Evolutionary conservation across 176 grass and related monocot genomes (phyloP).

Genomic region (Oryza coarctata): DNA sequence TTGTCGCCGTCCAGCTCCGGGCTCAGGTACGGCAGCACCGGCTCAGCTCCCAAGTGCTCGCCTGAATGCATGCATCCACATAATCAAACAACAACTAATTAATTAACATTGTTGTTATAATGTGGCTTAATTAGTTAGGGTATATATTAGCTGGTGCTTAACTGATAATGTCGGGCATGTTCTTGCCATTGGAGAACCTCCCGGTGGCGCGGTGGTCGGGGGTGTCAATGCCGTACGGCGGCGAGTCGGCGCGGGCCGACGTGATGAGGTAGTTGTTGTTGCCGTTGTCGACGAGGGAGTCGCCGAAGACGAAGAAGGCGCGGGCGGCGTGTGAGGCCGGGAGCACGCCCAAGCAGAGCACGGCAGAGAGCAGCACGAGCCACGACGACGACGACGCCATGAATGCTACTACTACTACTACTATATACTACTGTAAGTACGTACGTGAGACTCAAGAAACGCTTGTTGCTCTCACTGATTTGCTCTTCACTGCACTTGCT

Average conservation of each 20-base stretch:
- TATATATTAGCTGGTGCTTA: not conserved
- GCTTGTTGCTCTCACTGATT: not conserved
- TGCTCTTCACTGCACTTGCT: not conserved
- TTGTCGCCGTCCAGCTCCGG: slow-evolving; percentile 68
- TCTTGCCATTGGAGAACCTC: slow-evolving; percentile 82
- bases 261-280: slow-evolving; percentile 91
- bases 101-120: too few relatives aligned
- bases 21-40: slow-evolving; percentile 74
- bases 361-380: not conserved
- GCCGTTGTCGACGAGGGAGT: slow-evolving; percentile 92
- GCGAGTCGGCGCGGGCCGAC: slow-evolving; percentile 64
- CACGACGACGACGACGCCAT: slow-evolving; percentile 35
- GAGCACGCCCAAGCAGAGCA: slow-evolving; percentile 12
- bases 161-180: slow-evolving; percentile 91
- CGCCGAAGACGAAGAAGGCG: slow-evolving; percentile 94
- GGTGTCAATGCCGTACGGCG: slow-evolving; percentile 81
- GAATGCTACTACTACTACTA: not conserved
- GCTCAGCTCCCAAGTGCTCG: slow-evolving; percentile 67
- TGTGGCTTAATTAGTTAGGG: too few relatives aligned
- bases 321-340: slow-evolving; percentile 44
- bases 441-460: not conserved
- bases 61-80: slow-evolving; percentile 32
- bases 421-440: not conserved
- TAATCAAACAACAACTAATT: not conserved
- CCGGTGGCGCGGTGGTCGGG: slow-evolving; percentile 65